Evolutionary conservation across 2,329 filamentous ascomycete genomes (phyloP).

Genomic region (Aspergillaceae sp.): DNA sequence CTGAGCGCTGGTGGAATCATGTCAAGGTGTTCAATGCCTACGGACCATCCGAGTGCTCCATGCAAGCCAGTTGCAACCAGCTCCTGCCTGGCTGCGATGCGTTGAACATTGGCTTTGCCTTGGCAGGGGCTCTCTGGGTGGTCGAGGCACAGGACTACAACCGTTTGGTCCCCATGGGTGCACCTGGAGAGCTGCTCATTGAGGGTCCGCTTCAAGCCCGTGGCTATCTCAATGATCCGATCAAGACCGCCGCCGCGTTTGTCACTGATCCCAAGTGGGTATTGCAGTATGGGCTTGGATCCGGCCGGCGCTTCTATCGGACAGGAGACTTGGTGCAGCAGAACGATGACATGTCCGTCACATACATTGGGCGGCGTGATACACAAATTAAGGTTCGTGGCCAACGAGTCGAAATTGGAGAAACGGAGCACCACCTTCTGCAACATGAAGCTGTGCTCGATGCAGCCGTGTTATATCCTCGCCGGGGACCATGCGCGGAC

Average conservation of each 20-base stretch:
- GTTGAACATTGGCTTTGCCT: neutral
- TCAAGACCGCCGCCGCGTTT: neutral
- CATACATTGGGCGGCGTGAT: neutral
- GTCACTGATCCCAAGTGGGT: conserved; percentile 15
- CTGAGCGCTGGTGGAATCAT: neutral
- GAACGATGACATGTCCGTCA: neutral
- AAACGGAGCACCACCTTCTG: conserved; percentile 4
- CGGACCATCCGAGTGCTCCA: neutral
- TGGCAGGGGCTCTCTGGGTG: neutral
- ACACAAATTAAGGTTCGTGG: neutral
- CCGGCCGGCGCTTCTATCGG: neutral
- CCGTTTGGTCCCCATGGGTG: neutral
- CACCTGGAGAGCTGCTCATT: neutral
- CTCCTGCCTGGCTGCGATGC: neutral
- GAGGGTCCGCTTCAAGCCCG: neutral
- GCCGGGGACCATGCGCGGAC: too few species aligned
- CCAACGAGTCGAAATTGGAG: neutral
- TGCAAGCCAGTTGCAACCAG: neutral
- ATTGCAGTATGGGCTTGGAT: neutral
- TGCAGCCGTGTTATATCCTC: too few species aligned
- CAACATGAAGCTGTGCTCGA: too few species aligned
- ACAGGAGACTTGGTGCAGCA: neutral
- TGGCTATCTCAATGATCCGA: neutral
- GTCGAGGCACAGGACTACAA: neutral
- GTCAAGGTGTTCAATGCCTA: neutral